A percentile compares a stretch with the other conserved stretches of the same genome.
Evolutionary conservation across 495 filamentous ascomycete species (phyloP).

Genomic region (Xylaria curta): DNA sequence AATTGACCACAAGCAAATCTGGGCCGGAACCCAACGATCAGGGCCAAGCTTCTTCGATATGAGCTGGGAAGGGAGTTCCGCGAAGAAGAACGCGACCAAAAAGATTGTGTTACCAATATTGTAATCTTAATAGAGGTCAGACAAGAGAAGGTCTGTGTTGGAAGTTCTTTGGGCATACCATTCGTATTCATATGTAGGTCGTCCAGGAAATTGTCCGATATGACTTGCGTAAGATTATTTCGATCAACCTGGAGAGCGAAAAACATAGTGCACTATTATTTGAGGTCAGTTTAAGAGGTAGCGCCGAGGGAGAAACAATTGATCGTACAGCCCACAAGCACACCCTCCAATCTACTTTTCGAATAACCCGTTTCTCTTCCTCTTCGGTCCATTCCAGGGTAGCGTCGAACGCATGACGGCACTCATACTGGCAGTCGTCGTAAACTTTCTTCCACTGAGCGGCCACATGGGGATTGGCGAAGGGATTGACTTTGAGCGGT

Average conservation of each 20-base stretch:
- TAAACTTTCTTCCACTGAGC: constrained; percentile 41
- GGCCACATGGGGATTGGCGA: constrained; percentile 38
- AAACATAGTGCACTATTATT: constrained; percentile 53
- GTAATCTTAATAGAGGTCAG: constrained; percentile 53
- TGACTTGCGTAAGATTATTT: constrained; percentile 61
- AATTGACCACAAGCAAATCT: constrained; percentile 58
- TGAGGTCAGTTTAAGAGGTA: constrained; percentile 15
- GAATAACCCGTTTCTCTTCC: constrained; percentile 59
- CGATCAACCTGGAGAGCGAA: constrained; percentile 65
- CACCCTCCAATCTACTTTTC: constrained; percentile 59
- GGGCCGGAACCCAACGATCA: constrained; percentile 77
- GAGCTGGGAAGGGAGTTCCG: constrained; percentile 76
- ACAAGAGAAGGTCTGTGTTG: not conserved
- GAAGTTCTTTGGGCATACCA: constrained; percentile 41
- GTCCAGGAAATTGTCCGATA: constrained; percentile 61
- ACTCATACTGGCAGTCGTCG: constrained; percentile 49
- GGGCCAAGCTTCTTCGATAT: constrained; percentile 77
- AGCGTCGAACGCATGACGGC: constrained; percentile 60
- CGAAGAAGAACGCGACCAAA: constrained; percentile 67
- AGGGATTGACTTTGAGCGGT: constrained; percentile 39
- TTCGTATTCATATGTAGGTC: constrained; percentile 62
- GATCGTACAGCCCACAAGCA: constrained; percentile 57
- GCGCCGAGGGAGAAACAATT: constrained; percentile 1
- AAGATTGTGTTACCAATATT: constrained; percentile 80
- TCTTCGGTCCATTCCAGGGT: constrained; percentile 57